Base-by-base conservation (phyloP, 176 grass and related monocot genomes). In the Musa acuminata region DNA sequence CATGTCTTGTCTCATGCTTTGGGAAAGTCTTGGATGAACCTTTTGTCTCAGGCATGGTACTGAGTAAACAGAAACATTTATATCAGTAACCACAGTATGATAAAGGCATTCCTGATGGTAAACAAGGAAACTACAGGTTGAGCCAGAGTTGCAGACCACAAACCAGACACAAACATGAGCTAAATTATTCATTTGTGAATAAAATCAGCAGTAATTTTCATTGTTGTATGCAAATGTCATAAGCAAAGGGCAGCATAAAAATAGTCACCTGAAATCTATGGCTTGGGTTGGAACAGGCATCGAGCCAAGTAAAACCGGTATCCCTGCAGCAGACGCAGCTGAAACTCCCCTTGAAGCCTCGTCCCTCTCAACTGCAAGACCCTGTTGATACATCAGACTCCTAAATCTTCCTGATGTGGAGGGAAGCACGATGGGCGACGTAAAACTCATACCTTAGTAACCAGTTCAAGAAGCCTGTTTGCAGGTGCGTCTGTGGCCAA, bases 21-120 rank as follows among this genome's bases (percentile, higher is more conserved):
- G 87, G 78, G 19, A 98, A 98, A 78, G 71, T 91, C 84, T 93
- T 98, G 77, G 88, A 91, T 65, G 90, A 74, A 57, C 86, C 90
- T 80, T 79, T 98, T 13, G 83, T 82, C 59, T 91, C 84, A 80
- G 91, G 95, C 66, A 82, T 49, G 51, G 62, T 57, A 67, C 73
- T 77, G 23, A 83, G 57, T 72, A 54, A 58, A 67, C 22, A 81
- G 24, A 24, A 80, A 25, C 29, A 69, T 43, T 43, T 21, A 8
- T 52, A 75, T 48, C 25, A 76, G 20, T 23, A 62, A 74, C n/a
- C n/a, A 59, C 25, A n/a, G 67, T 74, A 19, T 49, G 0, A 52
- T 53, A 79, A 67, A 67, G 13, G 43, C 68, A 54, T 52, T 72
- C 3, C 9, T 64, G 51, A 26, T 11, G 22, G 55, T 69, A 67